Base-by-base conservation (phyloP, 2,329 filamentous ascomycete species). In the Paramyrothecium roridum region DNA sequence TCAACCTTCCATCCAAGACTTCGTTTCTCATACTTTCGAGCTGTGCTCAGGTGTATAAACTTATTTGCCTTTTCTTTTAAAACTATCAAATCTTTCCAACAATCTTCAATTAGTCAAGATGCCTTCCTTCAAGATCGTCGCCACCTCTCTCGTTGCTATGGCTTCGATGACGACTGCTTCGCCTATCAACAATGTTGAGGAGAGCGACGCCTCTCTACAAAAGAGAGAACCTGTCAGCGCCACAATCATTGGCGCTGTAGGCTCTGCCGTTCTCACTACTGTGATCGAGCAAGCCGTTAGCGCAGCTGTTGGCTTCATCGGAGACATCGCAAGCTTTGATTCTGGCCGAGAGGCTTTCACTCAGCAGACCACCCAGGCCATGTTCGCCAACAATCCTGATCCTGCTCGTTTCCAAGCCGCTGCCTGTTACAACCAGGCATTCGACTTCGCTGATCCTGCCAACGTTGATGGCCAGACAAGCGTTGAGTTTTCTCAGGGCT, bases 391-490 rank as follows among this genome's bases (percentile, higher is more conserved):
- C 11, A 54, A 54, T 34, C 53, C 53, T 17, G 53, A 54, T 34
- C 53, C 53, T 26, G 53, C 19, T 20, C 53, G 53, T 17, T 54
- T 54, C 48, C 53, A 50, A 47, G 53, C 53, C 19, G 53, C 53
- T n/a, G 53, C 53, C 47, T 54, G 53, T 47, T 54, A 54, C 48
- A 54, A 54, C 53, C 37, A 54, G 23, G 48, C 48, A 30, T 54
- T 54, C 34, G 37, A 23, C 4, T 48, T 54, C 21, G 53, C 53
- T 17, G 53, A 54, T 37, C 53, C 47, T 8, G 53, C 53, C 47
- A 54, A 54, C 34, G 50, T 54, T 16, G 53, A 54, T n/a, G 53
- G 53, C 19, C 53, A 54, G 53, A 45, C 53, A 6, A 30, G 23
- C 3, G 53, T 54, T 20, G 23, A 54, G 34, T 54, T 54, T 37